These are phyloP conservation scores for Pythium plurisporium DNA, from an alignment of 352 stramenopile genomes.

Conservation along the genomic window DNA sequence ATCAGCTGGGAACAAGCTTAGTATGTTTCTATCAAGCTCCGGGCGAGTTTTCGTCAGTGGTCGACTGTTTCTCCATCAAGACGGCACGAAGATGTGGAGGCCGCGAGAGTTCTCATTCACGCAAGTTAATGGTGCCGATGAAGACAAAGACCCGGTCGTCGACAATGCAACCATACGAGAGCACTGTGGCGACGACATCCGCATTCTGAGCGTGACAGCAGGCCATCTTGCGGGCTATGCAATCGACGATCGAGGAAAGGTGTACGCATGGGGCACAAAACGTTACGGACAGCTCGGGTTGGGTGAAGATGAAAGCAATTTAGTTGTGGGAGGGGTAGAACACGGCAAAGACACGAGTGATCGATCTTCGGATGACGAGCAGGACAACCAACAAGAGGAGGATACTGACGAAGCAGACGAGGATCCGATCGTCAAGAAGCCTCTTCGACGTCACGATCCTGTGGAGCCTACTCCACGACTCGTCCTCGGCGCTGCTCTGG, in stretches of 20 bases:
- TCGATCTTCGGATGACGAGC: not conserved
- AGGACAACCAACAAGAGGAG: not conserved
- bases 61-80: constrained; percentile 46
- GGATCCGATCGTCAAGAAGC: not conserved
- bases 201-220: constrained; percentile 40
- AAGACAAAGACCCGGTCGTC: not conserved
- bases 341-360: not conserved
- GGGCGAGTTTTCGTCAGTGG: constrained; percentile 46
- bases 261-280: constrained; percentile 59
- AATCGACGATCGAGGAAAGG: constrained; percentile 36
- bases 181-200: not conserved
- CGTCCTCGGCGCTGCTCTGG: constrained; percentile 5
- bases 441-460: constrained; percentile 5
- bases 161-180: not conserved
- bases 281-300: constrained; percentile 58
- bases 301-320: constrained; percentile 13
- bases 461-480: constrained; percentile 5
- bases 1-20: constrained; percentile 50
- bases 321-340: not conserved
- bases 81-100: constrained; percentile 52
- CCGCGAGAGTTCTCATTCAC: constrained; percentile 29
- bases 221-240: constrained; percentile 54
- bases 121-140: not conserved
- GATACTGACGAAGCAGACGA: not conserved
- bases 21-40: constrained; percentile 54